These are phyloP conservation scores for Elongisporangium anandrum DNA, from an alignment of 352 stramenopile species.

Conservation along the genomic window DNA sequence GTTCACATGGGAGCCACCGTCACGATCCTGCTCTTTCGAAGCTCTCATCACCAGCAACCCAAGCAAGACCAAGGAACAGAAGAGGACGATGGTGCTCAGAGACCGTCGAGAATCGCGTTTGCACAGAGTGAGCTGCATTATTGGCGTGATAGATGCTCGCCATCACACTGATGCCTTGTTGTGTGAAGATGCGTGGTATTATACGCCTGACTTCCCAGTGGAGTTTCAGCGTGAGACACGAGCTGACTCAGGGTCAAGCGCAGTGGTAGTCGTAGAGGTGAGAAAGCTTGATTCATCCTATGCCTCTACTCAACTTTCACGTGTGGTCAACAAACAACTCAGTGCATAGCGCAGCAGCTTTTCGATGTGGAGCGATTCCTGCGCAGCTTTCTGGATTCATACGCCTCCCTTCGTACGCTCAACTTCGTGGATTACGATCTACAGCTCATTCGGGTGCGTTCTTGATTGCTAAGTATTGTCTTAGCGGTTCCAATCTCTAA, in stretches of 20 bases:
- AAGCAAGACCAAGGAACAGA: background rate
- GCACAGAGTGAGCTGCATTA: slow-evolving; percentile 2
- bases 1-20: slow-evolving; percentile 40
- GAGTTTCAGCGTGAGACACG: slow-evolving; percentile 15
- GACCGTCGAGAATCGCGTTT: background rate
- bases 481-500: background rate
- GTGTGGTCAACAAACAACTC: too few species aligned
- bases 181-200: slow-evolving; percentile 30
- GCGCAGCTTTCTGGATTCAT: slow-evolving; percentile 35
- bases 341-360: slow-evolving; percentile 37
- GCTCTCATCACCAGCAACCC: background rate
- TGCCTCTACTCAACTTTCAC: too few species aligned
- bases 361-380: slow-evolving; percentile 64
- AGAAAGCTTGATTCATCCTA: too few species aligned
- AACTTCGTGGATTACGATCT: slow-evolving; percentile 66
- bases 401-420: slow-evolving; percentile 26
- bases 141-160: background rate
- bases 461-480: background rate
- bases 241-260: background rate
- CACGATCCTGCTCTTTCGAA: slow-evolving; percentile 25
- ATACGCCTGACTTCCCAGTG: slow-evolving; percentile 32
- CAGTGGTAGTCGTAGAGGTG: slow-evolving; percentile 4
- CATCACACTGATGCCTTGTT: background rate
- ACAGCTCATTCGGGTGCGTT: slow-evolving; percentile 37
- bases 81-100: background rate